These are phyloP conservation scores for Teunomyces atbi DNA, from an alignment of 805 yeast species.

Conservation along the genomic window DNA sequence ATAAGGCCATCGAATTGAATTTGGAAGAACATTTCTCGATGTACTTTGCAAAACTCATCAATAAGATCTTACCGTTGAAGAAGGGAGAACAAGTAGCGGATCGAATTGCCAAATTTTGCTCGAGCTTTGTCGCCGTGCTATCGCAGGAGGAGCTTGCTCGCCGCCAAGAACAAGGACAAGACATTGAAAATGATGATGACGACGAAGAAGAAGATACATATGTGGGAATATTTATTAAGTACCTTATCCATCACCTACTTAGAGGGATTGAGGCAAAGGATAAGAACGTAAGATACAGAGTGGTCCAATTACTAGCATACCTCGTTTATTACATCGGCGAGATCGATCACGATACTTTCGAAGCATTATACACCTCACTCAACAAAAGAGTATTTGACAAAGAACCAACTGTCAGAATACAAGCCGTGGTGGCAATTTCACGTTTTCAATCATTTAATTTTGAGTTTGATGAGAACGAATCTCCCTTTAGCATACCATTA, in stretches of 20 bases:
- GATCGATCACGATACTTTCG: slow-evolving; percentile 69
- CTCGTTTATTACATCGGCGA: slow-evolving; percentile 71
- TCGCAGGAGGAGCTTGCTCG: slow-evolving; percentile 30
- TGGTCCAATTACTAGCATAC: slow-evolving; percentile 70
- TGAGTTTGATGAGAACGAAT: slow-evolving; percentile 34
- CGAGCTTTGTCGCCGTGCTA: slow-evolving; percentile 54
- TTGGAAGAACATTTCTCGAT: slow-evolving; percentile 58
- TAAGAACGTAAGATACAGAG: slow-evolving; percentile 75
- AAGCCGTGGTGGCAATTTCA: slow-evolving; percentile 77
- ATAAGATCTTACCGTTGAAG: slow-evolving; percentile 65
- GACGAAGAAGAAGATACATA: slow-evolving; percentile 38
- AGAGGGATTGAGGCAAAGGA: slow-evolving; percentile 77
- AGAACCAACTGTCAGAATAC: slow-evolving; percentile 77
- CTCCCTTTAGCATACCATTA: slow-evolving; percentile 11
- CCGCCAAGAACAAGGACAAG: slow-evolving; percentile 16
- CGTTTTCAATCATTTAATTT: slow-evolving; percentile 58
- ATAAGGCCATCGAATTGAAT: slow-evolving; percentile 51
- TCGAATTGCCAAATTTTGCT: slow-evolving; percentile 67
- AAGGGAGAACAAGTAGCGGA: slow-evolving; percentile 73
- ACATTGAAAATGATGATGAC: slow-evolving; percentile 29
- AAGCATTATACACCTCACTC: slow-evolving; percentile 58
- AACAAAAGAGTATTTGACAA: slow-evolving; percentile 66
- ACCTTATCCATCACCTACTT: slow-evolving; percentile 63
- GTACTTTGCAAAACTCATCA: slow-evolving; percentile 58
- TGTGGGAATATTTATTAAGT: slow-evolving; percentile 55